Base-by-base conservation (phyloP, 2,329 filamentous ascomycete species). In the Colletotrichum paranaense region DNA sequence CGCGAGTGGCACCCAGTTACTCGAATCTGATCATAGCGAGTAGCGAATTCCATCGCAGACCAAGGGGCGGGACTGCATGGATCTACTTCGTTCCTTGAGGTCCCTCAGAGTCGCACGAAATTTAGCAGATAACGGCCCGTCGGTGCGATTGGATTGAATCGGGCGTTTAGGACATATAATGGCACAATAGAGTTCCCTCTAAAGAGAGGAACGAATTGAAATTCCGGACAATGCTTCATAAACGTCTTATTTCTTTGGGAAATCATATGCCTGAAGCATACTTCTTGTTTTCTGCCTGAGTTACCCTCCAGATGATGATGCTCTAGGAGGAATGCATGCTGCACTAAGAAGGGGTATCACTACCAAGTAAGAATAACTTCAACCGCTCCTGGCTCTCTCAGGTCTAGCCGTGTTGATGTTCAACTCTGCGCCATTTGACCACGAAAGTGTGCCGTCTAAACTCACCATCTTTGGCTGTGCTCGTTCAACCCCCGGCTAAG, bases 281-380 rank as follows among this genome's bases (percentile, higher is more conserved):
- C 35, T 38, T 32, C 22, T 67, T 35, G n/a, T 46, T 62, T 14
- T 9, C 9, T 56, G 12, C 12, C 14, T 68, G 32, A 53, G 7
- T 56, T 62, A 11, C 42, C 46, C 62, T 32, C 22, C 26, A 32
- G 56, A 32, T 32, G 19, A 32, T 32, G 19, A 14, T 22, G 46
- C 30, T 66, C 62, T 71, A 73, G 71, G 71, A 24, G 22, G 42
- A 38, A 60, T 8, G 46, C 49, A 49, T 66, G n/a, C 22, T 65
- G 46, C 57, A 49, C 28, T n/a, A 22, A 32, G 38, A 30, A 66
- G 35, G 66, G 71, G 67, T 73, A 73, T 73, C 71, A 73, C 67
- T 73, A 57, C 30, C 24, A 28, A 52, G 32, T 73, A 73, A 62
- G 26, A 56, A 8, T 69, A 26, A 26, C 24, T 28, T 19, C 16